phyloP scores from a whole-genome alignment of 179 eudicot genomes.

The Nepenthes alata region DNA sequence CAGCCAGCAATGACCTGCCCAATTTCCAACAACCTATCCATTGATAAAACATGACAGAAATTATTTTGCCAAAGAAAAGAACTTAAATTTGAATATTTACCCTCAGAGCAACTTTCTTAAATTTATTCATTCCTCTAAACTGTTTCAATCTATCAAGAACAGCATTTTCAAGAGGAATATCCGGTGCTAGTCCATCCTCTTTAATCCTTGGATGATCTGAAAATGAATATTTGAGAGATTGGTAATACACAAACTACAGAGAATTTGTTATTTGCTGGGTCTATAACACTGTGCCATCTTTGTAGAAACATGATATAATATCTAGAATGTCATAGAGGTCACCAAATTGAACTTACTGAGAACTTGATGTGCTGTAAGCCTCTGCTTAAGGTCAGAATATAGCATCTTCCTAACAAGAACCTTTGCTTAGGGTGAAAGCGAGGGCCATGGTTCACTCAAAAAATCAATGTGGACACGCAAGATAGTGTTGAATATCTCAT shows the following conservation, averaged over 20 bases:
- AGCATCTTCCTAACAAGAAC: conserved; percentile 68
- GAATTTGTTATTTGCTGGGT: too few species aligned
- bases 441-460: conserved; percentile 66
- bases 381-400: conserved; percentile 52
- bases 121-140: conserved; percentile 69
- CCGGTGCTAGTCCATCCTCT: conserved; percentile 82
- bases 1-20: conserved; percentile 65
- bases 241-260: neutral
- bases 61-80: neutral
- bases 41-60: neutral
- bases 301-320: neutral
- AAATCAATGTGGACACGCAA: conserved; percentile 63
- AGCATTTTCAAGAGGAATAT: conserved; percentile 68
- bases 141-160: conserved; percentile 55
- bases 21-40: neutral
- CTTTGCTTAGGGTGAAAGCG: conserved; percentile 53
- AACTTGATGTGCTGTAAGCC: conserved; percentile 61
- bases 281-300: too few species aligned
- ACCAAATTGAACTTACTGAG: conserved; percentile 30
- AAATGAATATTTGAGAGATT: neutral
- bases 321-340: neutral
- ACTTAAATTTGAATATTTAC: conserved; percentile 14
- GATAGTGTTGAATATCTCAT: conserved; percentile 70
- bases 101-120: conserved; percentile 77
- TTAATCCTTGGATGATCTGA: conserved; percentile 82